Conservation (phyloP, 305 asterid genomes). For the Withania somnifera region DNA sequence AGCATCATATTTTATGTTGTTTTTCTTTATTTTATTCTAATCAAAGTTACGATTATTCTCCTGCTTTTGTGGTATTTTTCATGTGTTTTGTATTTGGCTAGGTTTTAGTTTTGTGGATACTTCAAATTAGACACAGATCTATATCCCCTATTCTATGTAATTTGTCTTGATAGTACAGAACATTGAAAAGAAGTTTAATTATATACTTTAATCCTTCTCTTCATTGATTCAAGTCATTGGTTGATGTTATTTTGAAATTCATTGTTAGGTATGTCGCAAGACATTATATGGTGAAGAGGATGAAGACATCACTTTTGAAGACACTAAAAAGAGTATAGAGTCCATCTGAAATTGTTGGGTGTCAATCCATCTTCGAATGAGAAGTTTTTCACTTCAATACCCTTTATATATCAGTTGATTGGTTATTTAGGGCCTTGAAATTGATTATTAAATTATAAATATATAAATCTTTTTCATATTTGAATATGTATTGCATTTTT, state of each 20-base stretch:
- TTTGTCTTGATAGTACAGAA: not conserved
- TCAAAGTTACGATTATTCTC: too few species aligned
- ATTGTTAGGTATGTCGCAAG: conserved; percentile 68
- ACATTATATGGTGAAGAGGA: conserved; percentile 70
- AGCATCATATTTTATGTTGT: too few species aligned
- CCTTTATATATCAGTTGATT: not conserved
- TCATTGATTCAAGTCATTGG: not conserved
- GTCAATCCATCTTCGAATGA: conserved; percentile 57
- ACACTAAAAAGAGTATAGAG: conserved; percentile 29
- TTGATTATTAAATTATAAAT: too few species aligned
- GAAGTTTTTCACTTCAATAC: conserved; percentile 34
- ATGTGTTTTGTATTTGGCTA: too few species aligned
- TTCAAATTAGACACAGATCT: too few species aligned
- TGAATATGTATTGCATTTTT: too few species aligned
- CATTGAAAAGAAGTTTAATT: not conserved
- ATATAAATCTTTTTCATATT: too few species aligned
- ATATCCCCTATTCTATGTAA: too few species aligned
- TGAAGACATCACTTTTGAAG: conserved; percentile 31
- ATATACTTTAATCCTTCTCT: not conserved
- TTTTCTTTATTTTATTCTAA: too few species aligned
- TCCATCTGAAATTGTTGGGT: conserved; percentile 74
- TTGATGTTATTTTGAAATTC: not conserved
- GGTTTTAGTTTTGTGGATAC: too few species aligned
- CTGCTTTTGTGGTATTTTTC: too few species aligned
- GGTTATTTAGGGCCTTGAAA: too few species aligned